Conservation (phyloP, 148 eudicot species). For the Rhododendron molle region DNA sequence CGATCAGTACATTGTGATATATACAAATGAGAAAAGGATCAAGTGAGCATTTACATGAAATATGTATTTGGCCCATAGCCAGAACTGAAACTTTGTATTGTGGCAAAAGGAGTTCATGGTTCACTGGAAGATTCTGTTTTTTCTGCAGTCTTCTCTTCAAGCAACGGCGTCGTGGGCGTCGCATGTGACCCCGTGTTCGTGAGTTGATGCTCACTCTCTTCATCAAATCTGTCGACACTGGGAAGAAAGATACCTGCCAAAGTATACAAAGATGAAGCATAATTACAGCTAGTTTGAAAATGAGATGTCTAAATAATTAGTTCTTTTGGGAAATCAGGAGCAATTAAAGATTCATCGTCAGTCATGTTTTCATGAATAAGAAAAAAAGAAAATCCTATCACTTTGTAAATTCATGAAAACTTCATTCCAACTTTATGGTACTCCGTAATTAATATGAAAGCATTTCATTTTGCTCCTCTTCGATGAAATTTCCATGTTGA, state of each 20-base stretch:
- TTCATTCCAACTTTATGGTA: not conserved
- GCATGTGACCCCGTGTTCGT: slow-evolving; percentile 20
- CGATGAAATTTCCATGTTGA: not conserved
- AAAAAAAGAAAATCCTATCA: not conserved
- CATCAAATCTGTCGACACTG: slow-evolving; percentile 50
- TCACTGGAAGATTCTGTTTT: slow-evolving; percentile 11
- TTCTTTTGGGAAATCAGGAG: not conserved
- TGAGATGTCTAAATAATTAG: not conserved
- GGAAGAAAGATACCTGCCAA: slow-evolving; percentile 54
- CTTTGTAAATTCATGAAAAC: not conserved
- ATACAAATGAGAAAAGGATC: slow-evolving; percentile 5
- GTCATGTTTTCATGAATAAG: not conserved
- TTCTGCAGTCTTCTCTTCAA: slow-evolving; percentile 30
- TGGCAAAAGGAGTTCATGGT: slow-evolving; percentile 1
- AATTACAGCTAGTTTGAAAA: slow-evolving; percentile 24
- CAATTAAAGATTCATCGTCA: not conserved
- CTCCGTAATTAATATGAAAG: not conserved
- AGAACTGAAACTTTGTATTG: not conserved
- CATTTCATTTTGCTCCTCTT: not conserved
- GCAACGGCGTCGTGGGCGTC: slow-evolving; percentile 33
- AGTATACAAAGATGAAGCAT: slow-evolving; percentile 11
- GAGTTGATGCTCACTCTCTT: slow-evolving; percentile 31
- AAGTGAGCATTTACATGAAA: slow-evolving; percentile 9
- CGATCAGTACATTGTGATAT: not conserved
- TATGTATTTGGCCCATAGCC: not conserved